Base-by-base conservation (phyloP, 73 alveolate genomes). In the Paramecium caudatum region DNA sequence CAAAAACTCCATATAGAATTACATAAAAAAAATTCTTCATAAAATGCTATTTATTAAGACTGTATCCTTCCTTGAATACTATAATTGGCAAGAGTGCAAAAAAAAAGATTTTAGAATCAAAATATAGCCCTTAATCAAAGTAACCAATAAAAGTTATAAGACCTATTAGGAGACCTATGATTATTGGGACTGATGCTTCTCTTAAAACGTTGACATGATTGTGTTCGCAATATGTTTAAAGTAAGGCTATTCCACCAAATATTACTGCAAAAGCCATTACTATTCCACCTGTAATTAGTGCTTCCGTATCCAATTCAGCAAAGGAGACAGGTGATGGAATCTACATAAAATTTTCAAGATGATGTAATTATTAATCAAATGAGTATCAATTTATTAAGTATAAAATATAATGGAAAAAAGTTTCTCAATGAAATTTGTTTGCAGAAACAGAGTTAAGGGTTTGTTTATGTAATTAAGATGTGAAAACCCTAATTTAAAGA, bases 31-130 rank as follows among this genome's bases (percentile, higher is more conserved):
- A 94, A 93, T 98, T 97, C 92, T 96, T 93, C 90, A 98, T 97
- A 94, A 98, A 90, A 47, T 93, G 88, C 15, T 78, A 61, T 78
- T 86, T 86, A 10, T 93, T 95, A 61, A 98, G 91, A 69, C 95
- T 96, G 91, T 97, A 98, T 81, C 99, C 99, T 1, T 98, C 99
- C 82, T 98, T 96, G 91, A 98, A 98, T 13, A 98, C 96, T 21
- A 98, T 98, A 0, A 99, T 99, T 0, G 99, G 99, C 39, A 98
- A 91, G 43, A 98, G 94, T 74, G 94, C 96, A 82, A 95, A 95
- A 91, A 97, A 98, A 94, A 98, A 98, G 4, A 96, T 90, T 17
- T 91, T 93, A 13, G 94, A 96, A 43, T 86, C 93, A 63, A 55
- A 55, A 10, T 5, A 55, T 5, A 23, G 12, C 30, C 80, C 80